These are phyloP conservation scores for Neurospora sp. DNA, from an alignment of 495 filamentous ascomycete species.

Conservation along the genomic window DNA sequence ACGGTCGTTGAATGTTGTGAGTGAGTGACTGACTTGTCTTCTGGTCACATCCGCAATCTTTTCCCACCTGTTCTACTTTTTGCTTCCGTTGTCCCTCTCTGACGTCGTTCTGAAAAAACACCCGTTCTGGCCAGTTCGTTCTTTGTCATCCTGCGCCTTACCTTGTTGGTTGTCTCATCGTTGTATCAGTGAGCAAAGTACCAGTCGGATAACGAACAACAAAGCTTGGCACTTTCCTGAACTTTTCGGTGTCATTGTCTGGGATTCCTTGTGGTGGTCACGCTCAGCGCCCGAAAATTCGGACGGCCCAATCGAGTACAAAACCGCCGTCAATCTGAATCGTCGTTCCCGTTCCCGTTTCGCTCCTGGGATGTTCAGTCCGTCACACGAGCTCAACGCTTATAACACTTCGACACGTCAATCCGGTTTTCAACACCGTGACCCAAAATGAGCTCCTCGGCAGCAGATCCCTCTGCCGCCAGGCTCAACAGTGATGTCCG, in stretches of 20 bases:
- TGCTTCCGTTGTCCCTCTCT: neutral
- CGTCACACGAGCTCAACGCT: constrained; percentile 13
- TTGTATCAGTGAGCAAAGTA: neutral
- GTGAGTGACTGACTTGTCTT: neutral
- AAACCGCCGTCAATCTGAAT: neutral
- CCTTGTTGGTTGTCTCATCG: neutral
- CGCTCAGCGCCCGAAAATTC: neutral
- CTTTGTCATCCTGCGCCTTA: neutral
- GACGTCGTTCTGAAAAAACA: neutral
- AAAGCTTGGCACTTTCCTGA: neutral
- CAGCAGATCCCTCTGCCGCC: constrained; percentile 9
- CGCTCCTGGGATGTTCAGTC: constrained; percentile 3
- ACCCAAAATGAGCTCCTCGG: constrained; percentile 16
- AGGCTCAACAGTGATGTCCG: constrained; percentile 16
- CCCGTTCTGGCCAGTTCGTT: neutral
- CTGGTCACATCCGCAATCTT: neutral
- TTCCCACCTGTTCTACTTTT: neutral
- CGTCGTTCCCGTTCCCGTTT: neutral
- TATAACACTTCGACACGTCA: neutral
- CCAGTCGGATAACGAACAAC: neutral
- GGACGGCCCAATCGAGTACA: neutral
- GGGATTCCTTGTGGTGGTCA: neutral
- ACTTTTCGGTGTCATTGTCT: neutral
- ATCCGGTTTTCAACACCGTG: constrained; percentile 20
- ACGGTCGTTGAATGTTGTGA: neutral